phyloP scores from a whole-genome alignment of 2,329 filamentous ascomycete species.

The Cladophialophora carrionii region DNA sequence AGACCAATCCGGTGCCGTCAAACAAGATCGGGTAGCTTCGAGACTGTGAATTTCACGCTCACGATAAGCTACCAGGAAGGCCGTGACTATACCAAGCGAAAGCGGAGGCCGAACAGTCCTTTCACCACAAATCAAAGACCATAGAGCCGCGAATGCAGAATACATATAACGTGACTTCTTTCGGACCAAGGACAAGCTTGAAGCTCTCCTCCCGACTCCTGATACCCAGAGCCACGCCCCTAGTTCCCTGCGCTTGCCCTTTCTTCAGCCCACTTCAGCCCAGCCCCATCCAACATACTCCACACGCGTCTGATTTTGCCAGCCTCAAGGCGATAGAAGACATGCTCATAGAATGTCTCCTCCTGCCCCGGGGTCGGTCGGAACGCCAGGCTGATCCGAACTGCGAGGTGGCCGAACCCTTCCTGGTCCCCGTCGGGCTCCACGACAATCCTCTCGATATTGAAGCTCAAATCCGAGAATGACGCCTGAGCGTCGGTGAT shows the following conservation, averaged over 20 bases:
- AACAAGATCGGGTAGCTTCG: neutral
- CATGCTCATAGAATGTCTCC: conserved; percentile 29
- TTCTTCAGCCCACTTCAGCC: conserved; percentile 17
- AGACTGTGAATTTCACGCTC: neutral
- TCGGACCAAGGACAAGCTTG: too few species aligned
- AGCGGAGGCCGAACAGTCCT: neutral
- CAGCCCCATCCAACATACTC: conserved; percentile 28
- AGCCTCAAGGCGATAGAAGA: conserved; percentile 25
- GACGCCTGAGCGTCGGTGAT: conserved; percentile 22
- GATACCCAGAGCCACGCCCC: neutral
- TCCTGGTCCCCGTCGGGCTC: conserved; percentile 18
- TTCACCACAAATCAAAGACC: neutral
- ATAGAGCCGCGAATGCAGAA: neutral
- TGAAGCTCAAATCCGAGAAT: conserved; percentile 25
- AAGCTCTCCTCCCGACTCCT: neutral
- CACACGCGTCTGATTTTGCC: conserved; percentile 31
- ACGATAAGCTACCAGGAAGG: neutral
- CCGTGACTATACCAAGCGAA: neutral
- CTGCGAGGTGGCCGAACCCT: conserved; percentile 21
- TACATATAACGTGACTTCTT: neutral
- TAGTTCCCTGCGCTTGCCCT: neutral
- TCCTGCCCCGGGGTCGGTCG: neutral
- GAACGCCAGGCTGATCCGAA: conserved; percentile 26
- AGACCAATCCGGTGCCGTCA: neutral
- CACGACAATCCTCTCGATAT: conserved; percentile 24